Evolutionary conservation across 257 asterid genomes (phyloP).

Genomic region (Solanum piurae): DNA sequence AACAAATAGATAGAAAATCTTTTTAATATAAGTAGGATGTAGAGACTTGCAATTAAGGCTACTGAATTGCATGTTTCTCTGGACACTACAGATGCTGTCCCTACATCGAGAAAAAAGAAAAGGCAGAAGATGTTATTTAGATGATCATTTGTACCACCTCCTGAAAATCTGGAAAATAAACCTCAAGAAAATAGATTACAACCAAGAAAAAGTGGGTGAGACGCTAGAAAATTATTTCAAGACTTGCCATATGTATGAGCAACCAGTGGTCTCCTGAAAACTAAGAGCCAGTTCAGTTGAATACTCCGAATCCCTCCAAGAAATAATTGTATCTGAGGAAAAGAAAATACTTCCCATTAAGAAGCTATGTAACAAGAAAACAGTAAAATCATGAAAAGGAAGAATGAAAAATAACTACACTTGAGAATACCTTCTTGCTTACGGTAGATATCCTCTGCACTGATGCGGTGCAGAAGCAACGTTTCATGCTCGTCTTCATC

Average conservation of each 20-base stretch:
- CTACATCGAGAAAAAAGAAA: slow-evolving; percentile 27
- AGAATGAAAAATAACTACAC: not conserved
- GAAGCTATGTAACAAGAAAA: not conserved
- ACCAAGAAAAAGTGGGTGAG: not conserved
- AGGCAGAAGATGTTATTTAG: not conserved
- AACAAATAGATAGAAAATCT: not conserved
- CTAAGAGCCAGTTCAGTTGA: slow-evolving; percentile 96
- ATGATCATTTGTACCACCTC: not conserved
- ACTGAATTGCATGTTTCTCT: slow-evolving; percentile 71
- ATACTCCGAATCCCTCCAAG: slow-evolving; percentile 94
- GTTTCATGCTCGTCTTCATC: slow-evolving; percentile 87
- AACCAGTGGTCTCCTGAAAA: slow-evolving; percentile 96
- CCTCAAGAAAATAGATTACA: not conserved
- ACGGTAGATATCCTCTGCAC: slow-evolving; percentile 84
- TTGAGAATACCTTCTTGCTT: slow-evolving; percentile 84
- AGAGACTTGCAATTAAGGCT: slow-evolving; percentile 65
- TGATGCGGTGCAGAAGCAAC: slow-evolving; percentile 64
- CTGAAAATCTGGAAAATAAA: not conserved
- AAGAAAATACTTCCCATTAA: not conserved
- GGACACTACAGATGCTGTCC: slow-evolving; percentile 82
- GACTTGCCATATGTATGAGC: slow-evolving; percentile 92
- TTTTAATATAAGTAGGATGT: not conserved
- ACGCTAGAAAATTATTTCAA: not conserved
- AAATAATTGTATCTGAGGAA: slow-evolving; percentile 77
- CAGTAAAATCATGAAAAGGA: not conserved